Evolutionary conservation across 2,329 filamentous ascomycete species (phyloP), one percentile per base, ranked within the genome.

Genomic region (Colletotrichum tropicicola): DNA sequence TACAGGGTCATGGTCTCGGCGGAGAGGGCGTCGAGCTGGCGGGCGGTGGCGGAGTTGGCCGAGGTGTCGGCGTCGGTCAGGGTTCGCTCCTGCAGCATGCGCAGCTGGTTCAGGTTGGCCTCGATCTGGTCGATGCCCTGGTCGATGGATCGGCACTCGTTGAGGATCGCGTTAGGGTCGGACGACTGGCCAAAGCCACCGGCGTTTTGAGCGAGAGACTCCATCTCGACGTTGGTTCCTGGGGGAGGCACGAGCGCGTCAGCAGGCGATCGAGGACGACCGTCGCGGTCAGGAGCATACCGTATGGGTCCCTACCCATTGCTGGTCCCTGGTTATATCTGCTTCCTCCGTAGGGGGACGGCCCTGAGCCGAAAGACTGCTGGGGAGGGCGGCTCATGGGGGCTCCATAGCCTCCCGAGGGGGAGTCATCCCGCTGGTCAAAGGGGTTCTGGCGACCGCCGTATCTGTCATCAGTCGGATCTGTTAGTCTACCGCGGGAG

Each of bases 1-100:
- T 97, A 97, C 58, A 90, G 84, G 54, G 87, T 87, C 89, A 97
- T 97, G 70, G 94, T 95, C 69, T 95, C 90, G 45, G 90, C 85
- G 69, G 89, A 91, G 62, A 94, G 84, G 60, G 83, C 81, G 68
- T 97, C 92, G 69, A 98, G 87, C 72, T 92, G 86, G 67, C 87
- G 87, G 71, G 89, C 87, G 45, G 87, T 86, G 65, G 87, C 84
- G 72, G 89, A 91, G 57, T 89, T 87, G 52, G 86, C 82, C 43
- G 88, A 88, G 71, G 89, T 90, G 74, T 94, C 92, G 66, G 91
- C 89, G 72, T 93, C 92, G 73, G 89, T 87, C 68, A 97, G 87
- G 32, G 90, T 87, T 68, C 89, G 85, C 73, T 87, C 86, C 75
- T 95, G 92, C 37, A 93, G 83, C 76, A 85, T 85, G 72, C 89